Conservation (phyloP, 2,329 filamentous ascomycete species). For the Aspergillus quadricinctus region DNA sequence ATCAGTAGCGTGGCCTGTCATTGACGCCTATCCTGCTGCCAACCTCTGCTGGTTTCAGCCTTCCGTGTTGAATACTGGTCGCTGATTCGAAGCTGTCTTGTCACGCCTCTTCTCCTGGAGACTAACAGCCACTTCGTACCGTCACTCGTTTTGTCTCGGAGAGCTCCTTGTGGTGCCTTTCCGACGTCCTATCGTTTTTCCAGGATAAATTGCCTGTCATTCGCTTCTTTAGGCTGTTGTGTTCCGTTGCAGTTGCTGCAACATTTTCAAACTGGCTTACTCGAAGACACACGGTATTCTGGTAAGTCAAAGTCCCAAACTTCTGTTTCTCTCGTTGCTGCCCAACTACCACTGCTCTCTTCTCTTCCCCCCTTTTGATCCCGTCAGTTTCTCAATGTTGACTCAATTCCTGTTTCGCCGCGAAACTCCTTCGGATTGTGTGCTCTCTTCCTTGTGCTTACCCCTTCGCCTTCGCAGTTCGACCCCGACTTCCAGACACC, state of each 20-base stretch:
- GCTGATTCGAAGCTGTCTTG: conserved; percentile 32
- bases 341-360: conserved; percentile 9
- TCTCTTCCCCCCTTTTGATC: not conserved
- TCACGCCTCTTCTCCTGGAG: conserved; percentile 26
- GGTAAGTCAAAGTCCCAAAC: conserved; percentile 29
- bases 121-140: conserved; percentile 32
- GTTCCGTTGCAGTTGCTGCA: conserved; percentile 41
- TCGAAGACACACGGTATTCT: conserved; percentile 44
- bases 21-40: conserved; percentile 26
- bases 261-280: conserved; percentile 49
- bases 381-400: conserved; percentile 12
- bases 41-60: conserved; percentile 27
- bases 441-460: conserved; percentile 2
- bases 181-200: conserved; percentile 36
- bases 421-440: not conserved
- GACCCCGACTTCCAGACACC: conserved; percentile 44
- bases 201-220: conserved; percentile 42
- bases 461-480: conserved; percentile 22
- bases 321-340: conserved; percentile 23
- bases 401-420: conserved; percentile 16
- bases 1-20: conserved; percentile 21
- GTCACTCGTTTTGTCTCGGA: conserved; percentile 45
- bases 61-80: conserved; percentile 24
- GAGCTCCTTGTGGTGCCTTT: conserved; percentile 26
- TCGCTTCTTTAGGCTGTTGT: conserved; percentile 42